phyloP scores from a whole-genome alignment of 1,284 basidiomycete species.

The Ceratobasidium sp. region DNA sequence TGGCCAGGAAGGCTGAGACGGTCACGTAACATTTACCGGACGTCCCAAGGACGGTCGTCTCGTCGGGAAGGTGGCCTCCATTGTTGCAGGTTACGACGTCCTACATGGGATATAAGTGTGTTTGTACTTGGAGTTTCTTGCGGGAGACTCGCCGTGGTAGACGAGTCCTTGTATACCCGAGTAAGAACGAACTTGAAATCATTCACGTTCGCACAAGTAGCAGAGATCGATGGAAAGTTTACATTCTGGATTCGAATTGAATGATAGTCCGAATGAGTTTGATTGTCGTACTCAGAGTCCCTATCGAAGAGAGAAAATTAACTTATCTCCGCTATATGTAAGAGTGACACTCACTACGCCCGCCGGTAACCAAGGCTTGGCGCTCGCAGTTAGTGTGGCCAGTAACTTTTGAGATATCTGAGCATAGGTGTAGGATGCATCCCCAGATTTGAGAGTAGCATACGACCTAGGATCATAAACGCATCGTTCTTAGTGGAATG shows the following conservation, averaged over 20 bases:
- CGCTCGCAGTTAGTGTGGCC: conserved; percentile 50
- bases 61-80: conserved; percentile 25
- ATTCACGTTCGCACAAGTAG: conserved; percentile 50
- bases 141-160: background rate
- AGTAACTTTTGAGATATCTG: conserved; percentile 55
- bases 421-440: conserved; percentile 48
- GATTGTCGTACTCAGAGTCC: conserved; percentile 1
- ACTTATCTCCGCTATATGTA: background rate
- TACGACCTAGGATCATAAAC: conserved; percentile 55
- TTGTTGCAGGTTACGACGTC: conserved; percentile 32
- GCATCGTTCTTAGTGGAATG: too few relatives aligned
- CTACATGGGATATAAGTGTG: background rate
- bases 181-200: conserved; percentile 59
- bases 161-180: conserved; percentile 47
- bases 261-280: background rate
- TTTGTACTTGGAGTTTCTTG: background rate
- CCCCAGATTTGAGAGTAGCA: conserved; percentile 54
- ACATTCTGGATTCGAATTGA: conserved; percentile 53
- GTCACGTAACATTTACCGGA: conserved; percentile 31
- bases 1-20: conserved; percentile 13
- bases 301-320: background rate
- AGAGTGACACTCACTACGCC: conserved; percentile 47
- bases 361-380: conserved; percentile 53
- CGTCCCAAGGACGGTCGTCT: background rate
- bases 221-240: conserved; percentile 57